These are phyloP conservation scores for Suillus cothurnatus DNA, from an alignment of 768 basidiomycete genomes.

Conservation along the genomic window DNA sequence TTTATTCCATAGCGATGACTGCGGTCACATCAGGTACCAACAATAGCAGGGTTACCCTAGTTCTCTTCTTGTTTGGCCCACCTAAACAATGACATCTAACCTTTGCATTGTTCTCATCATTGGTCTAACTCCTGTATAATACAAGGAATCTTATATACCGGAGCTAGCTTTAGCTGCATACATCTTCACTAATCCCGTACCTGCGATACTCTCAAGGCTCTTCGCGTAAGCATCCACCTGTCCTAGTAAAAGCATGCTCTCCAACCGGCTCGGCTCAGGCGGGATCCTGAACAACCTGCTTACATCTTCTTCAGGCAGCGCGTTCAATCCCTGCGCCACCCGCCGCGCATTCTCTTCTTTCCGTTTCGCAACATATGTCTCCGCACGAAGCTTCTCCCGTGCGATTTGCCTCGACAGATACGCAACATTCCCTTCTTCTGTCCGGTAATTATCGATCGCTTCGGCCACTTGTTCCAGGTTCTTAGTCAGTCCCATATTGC, in stretches of 20 bases:
- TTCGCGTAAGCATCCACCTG: conserved; percentile 87
- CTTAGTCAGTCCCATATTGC: conserved; percentile 65
- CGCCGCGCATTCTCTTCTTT: conserved; percentile 86
- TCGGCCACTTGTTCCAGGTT: conserved; percentile 87
- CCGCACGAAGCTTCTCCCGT: conserved; percentile 79
- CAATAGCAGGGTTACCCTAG: background rate
- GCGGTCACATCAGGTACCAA: background rate
- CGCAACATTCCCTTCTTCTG: conserved; percentile 90
- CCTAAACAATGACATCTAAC: background rate
- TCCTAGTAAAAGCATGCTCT: conserved; percentile 83
- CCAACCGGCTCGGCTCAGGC: conserved; percentile 83
- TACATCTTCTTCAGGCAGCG: conserved; percentile 87
- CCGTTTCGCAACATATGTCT: conserved; percentile 78
- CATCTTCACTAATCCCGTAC: conserved; percentile 78
- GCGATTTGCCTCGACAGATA: conserved; percentile 88
- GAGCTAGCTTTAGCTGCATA: conserved; percentile 58
- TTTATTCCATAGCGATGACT: background rate
- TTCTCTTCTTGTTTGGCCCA: background rate
- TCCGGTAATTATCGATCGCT: conserved; percentile 81
- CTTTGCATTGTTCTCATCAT: conserved; percentile 2
- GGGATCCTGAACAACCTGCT: conserved; percentile 86
- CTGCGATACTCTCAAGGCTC: conserved; percentile 67
- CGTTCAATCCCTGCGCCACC: conserved; percentile 79
- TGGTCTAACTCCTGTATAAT: background rate
- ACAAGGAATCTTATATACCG: conserved; percentile 10